A percentile compares a stretch with the other conserved stretches of the same genome.
Evolutionary conservation across 2,329 filamentous ascomycete genomes (phyloP).

Genomic region (Venturia effusa): DNA sequence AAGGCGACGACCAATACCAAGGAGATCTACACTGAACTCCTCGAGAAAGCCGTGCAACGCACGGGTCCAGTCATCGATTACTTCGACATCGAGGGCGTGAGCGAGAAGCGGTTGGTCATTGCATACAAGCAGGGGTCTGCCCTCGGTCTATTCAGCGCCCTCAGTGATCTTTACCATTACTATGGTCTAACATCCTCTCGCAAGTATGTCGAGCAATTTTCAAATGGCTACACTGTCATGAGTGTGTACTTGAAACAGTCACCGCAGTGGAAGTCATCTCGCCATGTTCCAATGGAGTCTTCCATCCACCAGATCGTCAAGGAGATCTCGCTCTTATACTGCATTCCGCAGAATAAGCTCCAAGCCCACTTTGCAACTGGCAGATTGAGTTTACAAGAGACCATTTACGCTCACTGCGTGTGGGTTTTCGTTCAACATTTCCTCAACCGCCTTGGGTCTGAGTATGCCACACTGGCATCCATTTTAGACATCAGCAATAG

Average conservation of each 20-base stretch:
- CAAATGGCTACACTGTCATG: constrained; percentile 95
- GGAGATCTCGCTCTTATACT: constrained; percentile 94
- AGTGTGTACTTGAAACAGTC: constrained; percentile 74
- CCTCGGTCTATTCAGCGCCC: constrained; percentile 82
- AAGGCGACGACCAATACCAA: constrained; percentile 96
- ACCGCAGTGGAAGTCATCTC: constrained; percentile 32
- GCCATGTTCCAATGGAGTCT: constrained; percentile 73
- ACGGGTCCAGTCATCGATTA: constrained; percentile 95
- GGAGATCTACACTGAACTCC: constrained; percentile 88
- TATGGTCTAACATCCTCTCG: constrained; percentile 92
- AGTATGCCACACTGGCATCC: constrained; percentile 79
- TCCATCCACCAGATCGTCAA: constrained; percentile 99
- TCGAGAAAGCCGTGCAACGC: constrained; percentile 70
- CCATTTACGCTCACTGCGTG: constrained; percentile 92
- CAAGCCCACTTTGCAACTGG: constrained; percentile 80
- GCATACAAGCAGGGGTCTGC: constrained; percentile 92
- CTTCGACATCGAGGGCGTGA: constrained; percentile 84
- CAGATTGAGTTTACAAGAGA: constrained; percentile 84
- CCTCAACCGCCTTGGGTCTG: constrained; percentile 83
- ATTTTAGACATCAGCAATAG: constrained; percentile 74
- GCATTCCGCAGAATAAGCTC: constrained; percentile 94
- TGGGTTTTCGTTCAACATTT: constrained; percentile 99
- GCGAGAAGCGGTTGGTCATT: constrained; percentile 88
- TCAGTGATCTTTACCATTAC: constrained; percentile 97
- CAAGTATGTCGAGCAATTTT: constrained; percentile 95